phyloP scores from a whole-genome alignment of 768 basidiomycete genomes.

The Auriscalpium microsporum region DNA sequence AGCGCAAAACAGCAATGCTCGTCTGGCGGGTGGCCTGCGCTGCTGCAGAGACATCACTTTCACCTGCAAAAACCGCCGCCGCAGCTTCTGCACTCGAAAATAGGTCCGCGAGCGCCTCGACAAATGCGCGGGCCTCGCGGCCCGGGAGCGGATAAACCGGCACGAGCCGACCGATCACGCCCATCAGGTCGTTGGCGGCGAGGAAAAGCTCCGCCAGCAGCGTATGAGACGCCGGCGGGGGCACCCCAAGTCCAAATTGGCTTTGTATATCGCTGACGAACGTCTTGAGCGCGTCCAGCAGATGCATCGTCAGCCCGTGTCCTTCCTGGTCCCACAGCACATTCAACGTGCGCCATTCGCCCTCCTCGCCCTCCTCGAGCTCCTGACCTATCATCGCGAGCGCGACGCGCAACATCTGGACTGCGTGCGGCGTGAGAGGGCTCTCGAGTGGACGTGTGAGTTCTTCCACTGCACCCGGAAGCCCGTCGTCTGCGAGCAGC shows the following conservation, averaged over 20 bases:
- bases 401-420: conserved; percentile 58
- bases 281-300: conserved; percentile 43
- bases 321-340: conserved; percentile 52
- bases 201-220: conserved; percentile 47
- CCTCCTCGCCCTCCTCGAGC: conserved; percentile 39
- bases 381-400: conserved; percentile 48
- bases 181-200: conserved; percentile 44
- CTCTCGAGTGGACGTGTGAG: conserved; percentile 39
- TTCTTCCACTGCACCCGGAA: conserved; percentile 56
- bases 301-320: conserved; percentile 48
- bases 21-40: conserved; percentile 38
- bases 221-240: conserved; percentile 19
- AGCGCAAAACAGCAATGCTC: conserved; percentile 43
- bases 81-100: conserved; percentile 47
- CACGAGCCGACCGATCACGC: conserved; percentile 40
- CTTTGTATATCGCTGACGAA: conserved; percentile 45
- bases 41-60: conserved; percentile 31
- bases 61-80: conserved; percentile 31
- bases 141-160: conserved; percentile 41
- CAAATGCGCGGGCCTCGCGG: conserved; percentile 38
- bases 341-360: conserved; percentile 47
- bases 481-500: conserved; percentile 58
- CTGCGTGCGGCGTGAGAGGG: conserved; percentile 40
- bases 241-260: conserved; percentile 38
- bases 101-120: conserved; percentile 40